A percentile compares a stretch with the other conserved stretches of the same genome.
Evolutionary conservation across 257 asterid species (phyloP).

Genomic region (Solanum corneliomulleri): DNA sequence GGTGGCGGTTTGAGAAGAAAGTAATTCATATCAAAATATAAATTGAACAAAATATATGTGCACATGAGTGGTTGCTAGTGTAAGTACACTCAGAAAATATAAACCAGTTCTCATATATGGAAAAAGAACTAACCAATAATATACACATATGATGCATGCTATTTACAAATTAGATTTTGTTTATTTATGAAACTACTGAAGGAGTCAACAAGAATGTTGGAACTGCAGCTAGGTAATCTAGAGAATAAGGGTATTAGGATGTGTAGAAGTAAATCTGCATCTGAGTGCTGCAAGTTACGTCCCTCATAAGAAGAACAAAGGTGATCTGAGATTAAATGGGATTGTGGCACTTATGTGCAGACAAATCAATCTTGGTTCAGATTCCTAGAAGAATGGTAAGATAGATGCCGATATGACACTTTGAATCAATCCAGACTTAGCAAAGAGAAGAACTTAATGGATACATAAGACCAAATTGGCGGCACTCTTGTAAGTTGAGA

Average conservation of each 20-base stretch:
- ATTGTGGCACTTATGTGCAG: not conserved
- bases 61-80: not conserved
- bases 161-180: not conserved
- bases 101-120: not conserved
- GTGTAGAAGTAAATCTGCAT: not conserved
- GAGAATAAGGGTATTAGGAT: not conserved
- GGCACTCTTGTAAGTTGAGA: not conserved
- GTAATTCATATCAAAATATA: not conserved
- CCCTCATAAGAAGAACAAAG: not conserved
- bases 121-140: not conserved
- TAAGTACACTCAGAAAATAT: not conserved
- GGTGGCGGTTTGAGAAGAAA: not conserved
- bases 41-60: not conserved
- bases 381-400: not conserved
- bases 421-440: not conserved
- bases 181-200: not conserved
- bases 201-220: not conserved
- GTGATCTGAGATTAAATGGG: not conserved
- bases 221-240: not conserved
- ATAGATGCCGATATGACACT: not conserved
- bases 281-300: not conserved
- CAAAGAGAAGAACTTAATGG: not conserved
- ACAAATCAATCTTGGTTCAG: not conserved
- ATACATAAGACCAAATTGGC: not conserved
- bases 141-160: not conserved